Percentiles rank a stretch among this genome's conserved stretches.
phyloP scores from a whole-genome alignment of 1,284 basidiomycete species.

The Puccinia hordei region DNA sequence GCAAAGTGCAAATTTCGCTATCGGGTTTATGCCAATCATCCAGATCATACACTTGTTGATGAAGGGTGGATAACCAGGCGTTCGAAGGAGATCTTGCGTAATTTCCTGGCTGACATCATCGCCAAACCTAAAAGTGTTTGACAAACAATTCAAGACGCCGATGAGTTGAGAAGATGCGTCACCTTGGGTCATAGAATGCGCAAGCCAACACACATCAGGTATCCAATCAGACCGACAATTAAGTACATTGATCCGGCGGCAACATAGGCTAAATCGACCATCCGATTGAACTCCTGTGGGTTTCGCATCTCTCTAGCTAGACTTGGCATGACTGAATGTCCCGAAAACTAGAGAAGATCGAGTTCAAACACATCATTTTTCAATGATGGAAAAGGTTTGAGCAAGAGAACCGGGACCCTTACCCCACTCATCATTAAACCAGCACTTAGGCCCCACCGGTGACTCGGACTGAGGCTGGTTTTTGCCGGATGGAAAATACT shows the following conservation, averaged over 20 bases:
- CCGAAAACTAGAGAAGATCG: constrained; percentile 31
- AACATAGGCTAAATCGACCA: constrained; percentile 45
- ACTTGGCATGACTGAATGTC: constrained; percentile 48
- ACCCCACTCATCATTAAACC: constrained; percentile 49
- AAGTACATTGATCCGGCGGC: constrained; percentile 41
- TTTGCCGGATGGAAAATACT: constrained; percentile 44
- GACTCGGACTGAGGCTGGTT: constrained; percentile 40
- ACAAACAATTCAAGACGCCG: too few species aligned
- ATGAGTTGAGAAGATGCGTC: too few species aligned
- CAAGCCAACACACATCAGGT: constrained; percentile 32
- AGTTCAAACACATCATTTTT: not conserved
- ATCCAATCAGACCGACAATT: constrained; percentile 32
- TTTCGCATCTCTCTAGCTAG: constrained; percentile 45
- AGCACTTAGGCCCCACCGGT: constrained; percentile 42
- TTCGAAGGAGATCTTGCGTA: constrained; percentile 37
- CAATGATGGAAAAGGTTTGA: too few species aligned
- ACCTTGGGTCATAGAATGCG: not conserved
- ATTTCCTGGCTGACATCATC: constrained; percentile 48
- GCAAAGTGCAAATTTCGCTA: constrained; percentile 45
- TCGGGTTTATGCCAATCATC: constrained; percentile 42
- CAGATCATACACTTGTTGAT: constrained; percentile 33
- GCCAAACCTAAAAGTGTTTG: constrained; percentile 45
- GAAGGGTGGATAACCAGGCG: constrained; percentile 5
- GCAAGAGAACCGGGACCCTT: not conserved
- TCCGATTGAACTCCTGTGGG: constrained; percentile 45